Percentiles rank a stretch among this genome's conserved stretches.
phyloP scores from a whole-genome alignment of 345 rosid species.

The Heritiera littoralis region DNA sequence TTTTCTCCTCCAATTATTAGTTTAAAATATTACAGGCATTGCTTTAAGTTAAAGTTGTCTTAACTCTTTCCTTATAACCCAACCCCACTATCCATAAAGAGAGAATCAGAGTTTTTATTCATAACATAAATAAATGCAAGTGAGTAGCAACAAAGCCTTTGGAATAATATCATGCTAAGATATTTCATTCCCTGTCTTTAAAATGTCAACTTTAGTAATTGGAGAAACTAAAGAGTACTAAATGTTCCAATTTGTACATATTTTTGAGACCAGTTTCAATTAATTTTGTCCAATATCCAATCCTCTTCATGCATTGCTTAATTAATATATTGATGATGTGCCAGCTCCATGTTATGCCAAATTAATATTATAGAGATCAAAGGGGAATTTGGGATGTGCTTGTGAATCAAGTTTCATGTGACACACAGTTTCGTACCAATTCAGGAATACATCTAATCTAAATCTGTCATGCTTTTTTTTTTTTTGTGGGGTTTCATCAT shows the following conservation, averaged over 20 bases:
- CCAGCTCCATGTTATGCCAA: background rate
- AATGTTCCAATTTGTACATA: background rate
- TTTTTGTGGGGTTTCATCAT: background rate
- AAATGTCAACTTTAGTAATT: no score
- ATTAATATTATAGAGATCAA: background rate
- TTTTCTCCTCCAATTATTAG: no score
- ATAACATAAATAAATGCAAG: no score
- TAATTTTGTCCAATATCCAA: background rate
- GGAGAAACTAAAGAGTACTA: no score
- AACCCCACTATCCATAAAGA: background rate
- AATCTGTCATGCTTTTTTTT: background rate
- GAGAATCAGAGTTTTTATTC: background rate
- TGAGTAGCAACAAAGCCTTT: background rate
- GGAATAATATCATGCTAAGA: constrained; percentile 27
- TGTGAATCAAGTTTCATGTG: background rate
- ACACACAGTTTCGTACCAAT: background rate
- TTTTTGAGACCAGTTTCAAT: background rate
- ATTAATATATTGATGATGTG: background rate
- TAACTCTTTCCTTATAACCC: background rate
- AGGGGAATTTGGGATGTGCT: background rate
- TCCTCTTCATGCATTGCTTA: background rate
- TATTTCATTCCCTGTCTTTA: background rate
- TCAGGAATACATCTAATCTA: background rate
- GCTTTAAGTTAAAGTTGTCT: background rate
- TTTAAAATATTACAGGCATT: background rate